Evolutionary conservation across 2,329 filamentous ascomycete species (phyloP), one percentile per base, ranked within the genome.

Genomic region (Neodidymelliopsis sp.): DNA sequence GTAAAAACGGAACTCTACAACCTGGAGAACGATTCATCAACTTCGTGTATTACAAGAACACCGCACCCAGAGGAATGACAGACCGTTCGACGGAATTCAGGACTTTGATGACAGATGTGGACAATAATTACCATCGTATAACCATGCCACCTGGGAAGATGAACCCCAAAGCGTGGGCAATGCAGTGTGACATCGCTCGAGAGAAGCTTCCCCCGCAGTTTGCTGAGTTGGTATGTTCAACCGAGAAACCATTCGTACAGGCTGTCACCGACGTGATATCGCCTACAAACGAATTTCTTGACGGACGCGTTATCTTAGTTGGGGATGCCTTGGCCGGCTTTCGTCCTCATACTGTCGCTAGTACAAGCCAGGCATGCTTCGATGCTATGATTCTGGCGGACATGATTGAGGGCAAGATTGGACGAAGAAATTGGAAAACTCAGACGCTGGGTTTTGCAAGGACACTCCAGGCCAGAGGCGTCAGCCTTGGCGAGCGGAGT

Each of bases 1-100:
- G 74, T 1, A 63, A 71, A 11, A 60, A 74, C 20, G 77, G 77
- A 2, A 67, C 65, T 1, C 64, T 76, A 4, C 61, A 67, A 23
- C 60, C 66, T 0, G 75, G 74, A 4, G 59, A 75, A 18, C 71
- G 76, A 9, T 70, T 77, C 3, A 67, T 80, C 53, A 80, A 80
- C 48, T 79, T 72, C 53, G 74, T 80, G 1, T 79, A 76, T 69
- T 81, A 80, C 62, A 71, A 63, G 41, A 77, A 79, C 53, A 67
- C 75, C 19, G 53, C 64, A 0, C 57, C 64, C 1, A 23, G 43
- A 9, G 62, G 58, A 2, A 42, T 67, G 4, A 52, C 54, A 29
- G 69, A 76, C n/a, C 67, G 60, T 6, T 74, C 74, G 1, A 28
- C 61, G 2, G 75, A 75, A 15, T 67, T 77, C 18, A 59, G 62